Percentiles rank a stretch among this genome's conserved stretches.
These are phyloP conservation scores for Cardamine chenopodiifolia DNA, from an alignment of 345 rosid genomes.

Conservation along the genomic window DNA sequence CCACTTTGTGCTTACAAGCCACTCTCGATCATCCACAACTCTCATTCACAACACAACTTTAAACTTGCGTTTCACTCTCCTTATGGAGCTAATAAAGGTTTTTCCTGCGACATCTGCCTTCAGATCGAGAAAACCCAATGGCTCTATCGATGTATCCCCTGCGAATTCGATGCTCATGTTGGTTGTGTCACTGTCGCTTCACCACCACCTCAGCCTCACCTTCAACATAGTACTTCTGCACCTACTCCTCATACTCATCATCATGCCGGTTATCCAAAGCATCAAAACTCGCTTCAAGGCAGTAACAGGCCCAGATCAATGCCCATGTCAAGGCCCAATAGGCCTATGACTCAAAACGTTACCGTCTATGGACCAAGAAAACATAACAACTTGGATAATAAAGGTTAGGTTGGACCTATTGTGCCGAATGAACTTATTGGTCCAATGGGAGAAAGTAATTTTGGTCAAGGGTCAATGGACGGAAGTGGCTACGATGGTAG, in stretches of 20 bases:
- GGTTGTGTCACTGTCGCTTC: constrained; percentile 40
- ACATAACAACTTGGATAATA: constrained; percentile 23
- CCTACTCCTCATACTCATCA: constrained; percentile 29
- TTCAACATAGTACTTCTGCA: constrained; percentile 38
- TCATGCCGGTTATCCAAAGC: background rate
- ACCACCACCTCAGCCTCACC: constrained; percentile 20
- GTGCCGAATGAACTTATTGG: background rate
- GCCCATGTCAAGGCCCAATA: background rate
- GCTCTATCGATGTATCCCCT: constrained; percentile 58
- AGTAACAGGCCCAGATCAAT: constrained; percentile 8
- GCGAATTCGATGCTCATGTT: constrained; percentile 66
- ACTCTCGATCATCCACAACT: constrained; percentile 37
- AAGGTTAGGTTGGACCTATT: background rate
- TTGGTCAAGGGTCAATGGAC: constrained; percentile 27
- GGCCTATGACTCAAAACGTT: constrained; percentile 2
- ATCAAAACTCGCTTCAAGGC: constrained; percentile 22
- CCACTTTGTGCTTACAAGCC: constrained; percentile 56
- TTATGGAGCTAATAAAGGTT: constrained; percentile 50
- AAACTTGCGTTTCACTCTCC: constrained; percentile 55
- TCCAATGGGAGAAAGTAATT: constrained; percentile 1
- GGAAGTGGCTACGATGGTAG: constrained; percentile 26
- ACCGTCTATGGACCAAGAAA: constrained; percentile 2
- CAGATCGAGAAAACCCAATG: constrained; percentile 55
- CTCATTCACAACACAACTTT: constrained; percentile 54
- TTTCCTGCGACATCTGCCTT: constrained; percentile 59